Percentiles rank a stretch among this genome's conserved stretches.
Evolutionary conservation across 2,329 filamentous ascomycete genomes (phyloP).

Genomic region (Neofusicoccum umdonicola): DNA sequence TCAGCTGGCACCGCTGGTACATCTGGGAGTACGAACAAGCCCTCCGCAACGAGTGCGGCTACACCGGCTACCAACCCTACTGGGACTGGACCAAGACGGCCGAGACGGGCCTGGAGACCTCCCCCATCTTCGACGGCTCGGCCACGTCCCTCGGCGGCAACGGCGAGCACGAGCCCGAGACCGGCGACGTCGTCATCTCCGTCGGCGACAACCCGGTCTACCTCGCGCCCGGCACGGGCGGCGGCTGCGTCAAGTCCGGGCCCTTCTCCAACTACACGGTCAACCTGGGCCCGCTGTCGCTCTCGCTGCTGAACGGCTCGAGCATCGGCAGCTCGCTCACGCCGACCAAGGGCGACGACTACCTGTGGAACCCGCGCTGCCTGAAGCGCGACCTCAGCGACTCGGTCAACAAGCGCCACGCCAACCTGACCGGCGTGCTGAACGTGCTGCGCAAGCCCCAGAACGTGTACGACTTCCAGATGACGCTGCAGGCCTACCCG

Average conservation of each 20-base stretch:
- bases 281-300: constrained; percentile 48
- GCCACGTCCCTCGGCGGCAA: constrained; percentile 48
- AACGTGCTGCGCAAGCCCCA: constrained; percentile 25
- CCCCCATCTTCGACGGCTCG: constrained; percentile 56
- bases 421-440: constrained; percentile 25
- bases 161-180: constrained; percentile 28
- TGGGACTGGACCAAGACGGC: constrained; percentile 17
- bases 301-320: constrained; percentile 21
- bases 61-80: constrained; percentile 46
- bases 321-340: constrained; percentile 22
- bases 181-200: constrained; percentile 15
- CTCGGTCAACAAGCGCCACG: constrained; percentile 24
- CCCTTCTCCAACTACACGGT: constrained; percentile 50
- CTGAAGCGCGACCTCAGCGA: constrained; percentile 38
- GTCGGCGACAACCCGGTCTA: constrained; percentile 24
- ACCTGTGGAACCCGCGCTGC: constrained; percentile 37
- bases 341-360: constrained; percentile 17
- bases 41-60: constrained; percentile 43
- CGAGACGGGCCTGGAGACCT: constrained; percentile 27
- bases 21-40: constrained; percentile 43
- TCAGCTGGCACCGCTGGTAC: constrained; percentile 44
- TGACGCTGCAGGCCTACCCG: constrained; percentile 37
- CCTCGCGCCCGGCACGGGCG: constrained; percentile 52
- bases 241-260: constrained; percentile 54
- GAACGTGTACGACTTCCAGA: constrained; percentile 36